A percentile compares a stretch with the other conserved stretches of the same genome.
These are phyloP conservation scores for Solanum hybrid DNA, from an alignment of 305 asterid genomes.

Conservation along the genomic window DNA sequence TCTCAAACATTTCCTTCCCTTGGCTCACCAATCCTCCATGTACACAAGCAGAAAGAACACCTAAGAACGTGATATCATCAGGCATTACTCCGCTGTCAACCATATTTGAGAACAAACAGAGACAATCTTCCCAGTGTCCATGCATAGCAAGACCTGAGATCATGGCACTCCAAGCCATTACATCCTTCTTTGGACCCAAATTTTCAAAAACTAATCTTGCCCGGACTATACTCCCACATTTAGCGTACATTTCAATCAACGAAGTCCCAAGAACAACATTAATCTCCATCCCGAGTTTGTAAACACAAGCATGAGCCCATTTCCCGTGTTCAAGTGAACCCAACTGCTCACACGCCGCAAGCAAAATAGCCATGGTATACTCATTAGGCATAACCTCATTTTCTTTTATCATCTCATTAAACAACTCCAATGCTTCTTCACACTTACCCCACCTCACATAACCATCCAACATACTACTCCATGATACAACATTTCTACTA, in stretches of 20 bases:
- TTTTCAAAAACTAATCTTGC: slow-evolving; percentile 12
- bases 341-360: slow-evolving; percentile 28
- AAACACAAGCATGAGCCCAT: slow-evolving; percentile 21
- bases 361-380: slow-evolving; percentile 24
- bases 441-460: slow-evolving; percentile 18
- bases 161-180: slow-evolving; percentile 26
- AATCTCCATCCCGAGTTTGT: slow-evolving; percentile 10
- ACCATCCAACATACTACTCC: slow-evolving; percentile 31
- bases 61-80: slow-evolving; percentile 18
- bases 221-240: slow-evolving; percentile 20
- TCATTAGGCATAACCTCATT: slow-evolving; percentile 19
- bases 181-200: slow-evolving; percentile 17
- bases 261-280: slow-evolving; percentile 27
- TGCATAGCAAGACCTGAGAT: slow-evolving; percentile 26
- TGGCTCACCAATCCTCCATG: slow-evolving; percentile 20
- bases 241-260: slow-evolving; percentile 29
- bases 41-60: slow-evolving; percentile 29
- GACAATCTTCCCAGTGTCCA: slow-evolving; percentile 16
- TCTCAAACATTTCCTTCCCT: slow-evolving; percentile 18
- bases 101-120: slow-evolving; percentile 20
- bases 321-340: slow-evolving; percentile 25
- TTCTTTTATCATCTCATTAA: slow-evolving; percentile 12
- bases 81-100: slow-evolving; percentile 15
- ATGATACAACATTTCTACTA: slow-evolving; percentile 19
- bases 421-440: slow-evolving; percentile 15